These are phyloP conservation scores for Myxozyma sirexii DNA, from an alignment of 805 yeast genomes.

Conservation along the genomic window DNA sequence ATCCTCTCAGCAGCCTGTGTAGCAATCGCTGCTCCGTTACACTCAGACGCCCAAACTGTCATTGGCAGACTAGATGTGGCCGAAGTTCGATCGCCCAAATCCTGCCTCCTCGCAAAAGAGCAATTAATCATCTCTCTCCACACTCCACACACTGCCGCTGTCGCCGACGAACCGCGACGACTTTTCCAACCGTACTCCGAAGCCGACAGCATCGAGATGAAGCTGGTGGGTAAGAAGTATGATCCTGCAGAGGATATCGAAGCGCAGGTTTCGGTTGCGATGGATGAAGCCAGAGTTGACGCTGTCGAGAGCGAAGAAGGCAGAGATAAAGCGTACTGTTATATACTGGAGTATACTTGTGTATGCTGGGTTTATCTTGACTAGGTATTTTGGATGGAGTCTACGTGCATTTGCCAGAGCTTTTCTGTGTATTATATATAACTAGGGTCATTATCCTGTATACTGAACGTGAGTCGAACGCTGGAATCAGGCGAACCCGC, in stretches of 20 bases:
- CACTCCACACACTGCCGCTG: background rate
- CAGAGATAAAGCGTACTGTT: conserved; percentile 5
- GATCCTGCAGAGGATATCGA: background rate
- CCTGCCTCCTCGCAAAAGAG: background rate
- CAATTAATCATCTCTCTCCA: background rate
- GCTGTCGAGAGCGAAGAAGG: background rate
- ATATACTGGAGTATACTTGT: conserved; percentile 4
- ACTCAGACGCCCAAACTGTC: background rate
- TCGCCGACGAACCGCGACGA: background rate
- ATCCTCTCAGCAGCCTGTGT: background rate
- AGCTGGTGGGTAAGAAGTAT: background rate
- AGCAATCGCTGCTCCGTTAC: background rate
- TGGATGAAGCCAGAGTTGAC: background rate
- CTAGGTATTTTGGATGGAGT: no score
- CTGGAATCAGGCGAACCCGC: no score
- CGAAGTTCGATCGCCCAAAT: background rate
- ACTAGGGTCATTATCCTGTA: no score
- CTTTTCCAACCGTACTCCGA: background rate
- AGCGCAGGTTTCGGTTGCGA: background rate
- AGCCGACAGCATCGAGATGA: background rate
- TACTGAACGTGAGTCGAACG: no score
- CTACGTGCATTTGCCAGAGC: no score
- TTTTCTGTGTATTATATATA: no score
- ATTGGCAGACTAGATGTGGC: background rate
- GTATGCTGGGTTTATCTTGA: conserved; percentile 7